Evolutionary conservation across 2,329 filamentous ascomycete genomes (phyloP).

Genomic region (Aspergillus pseudoviridinutans): DNA sequence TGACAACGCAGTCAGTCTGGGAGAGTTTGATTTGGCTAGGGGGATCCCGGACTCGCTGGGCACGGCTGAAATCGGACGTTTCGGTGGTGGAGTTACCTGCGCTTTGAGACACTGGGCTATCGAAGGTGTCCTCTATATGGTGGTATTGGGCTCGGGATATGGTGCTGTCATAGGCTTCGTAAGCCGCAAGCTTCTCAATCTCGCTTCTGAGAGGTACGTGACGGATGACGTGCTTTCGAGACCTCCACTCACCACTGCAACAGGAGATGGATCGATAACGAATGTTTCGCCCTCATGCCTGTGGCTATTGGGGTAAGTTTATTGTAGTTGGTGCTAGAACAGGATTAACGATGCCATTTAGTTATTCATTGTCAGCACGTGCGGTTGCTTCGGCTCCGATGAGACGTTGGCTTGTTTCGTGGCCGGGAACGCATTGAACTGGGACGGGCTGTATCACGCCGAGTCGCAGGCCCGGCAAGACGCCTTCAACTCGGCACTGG

Average conservation of each 20-base stretch:
- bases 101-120: conserved; percentile 57
- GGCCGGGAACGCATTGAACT: conserved; percentile 58
- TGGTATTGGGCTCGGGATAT: conserved; percentile 51
- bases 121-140: conserved; percentile 59
- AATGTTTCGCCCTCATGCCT: conserved; percentile 53
- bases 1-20: conserved; percentile 14
- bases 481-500: conserved; percentile 57
- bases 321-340: background rate
- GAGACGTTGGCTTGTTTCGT: conserved; percentile 60
- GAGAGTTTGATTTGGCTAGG: conserved; percentile 15
- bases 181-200: conserved; percentile 46
- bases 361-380: conserved; percentile 57
- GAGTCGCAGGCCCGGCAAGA: conserved; percentile 56
- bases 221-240: background rate
- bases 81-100: conserved; percentile 50
- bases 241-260: background rate
- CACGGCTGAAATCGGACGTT: conserved; percentile 46
- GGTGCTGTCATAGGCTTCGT: conserved; percentile 50
- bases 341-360: conserved; percentile 13
- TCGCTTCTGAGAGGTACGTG: conserved; percentile 29
- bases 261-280: conserved; percentile 54
- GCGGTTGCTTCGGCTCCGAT: conserved; percentile 55
- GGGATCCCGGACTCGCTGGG: conserved; percentile 26
- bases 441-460: conserved; percentile 57
- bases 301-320: conserved; percentile 45